Conservation (phyloP, 2,329 filamentous ascomycete genomes). For the Raffaelea ambrosiae region DNA sequence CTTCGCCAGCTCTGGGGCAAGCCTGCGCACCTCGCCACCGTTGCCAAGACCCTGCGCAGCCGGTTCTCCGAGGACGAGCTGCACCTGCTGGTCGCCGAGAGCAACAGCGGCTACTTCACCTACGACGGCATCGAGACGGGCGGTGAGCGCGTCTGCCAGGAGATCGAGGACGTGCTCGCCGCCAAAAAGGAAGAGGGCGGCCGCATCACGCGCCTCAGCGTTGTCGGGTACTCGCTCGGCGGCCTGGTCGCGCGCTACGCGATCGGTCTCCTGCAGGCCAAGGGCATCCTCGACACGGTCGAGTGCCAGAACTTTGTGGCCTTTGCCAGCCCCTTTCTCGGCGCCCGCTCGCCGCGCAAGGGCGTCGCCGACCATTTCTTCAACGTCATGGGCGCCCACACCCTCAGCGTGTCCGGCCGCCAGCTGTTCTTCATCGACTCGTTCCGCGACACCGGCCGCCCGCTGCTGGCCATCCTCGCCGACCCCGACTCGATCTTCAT, state of each 20-base stretch:
- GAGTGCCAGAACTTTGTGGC: constrained; percentile 87
- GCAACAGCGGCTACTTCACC: constrained; percentile 64
- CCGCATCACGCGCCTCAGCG: constrained; percentile 70
- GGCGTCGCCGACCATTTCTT: constrained; percentile 60
- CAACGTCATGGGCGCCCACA: constrained; percentile 78
- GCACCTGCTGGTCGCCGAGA: constrained; percentile 62
- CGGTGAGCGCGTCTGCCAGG: constrained; percentile 57
- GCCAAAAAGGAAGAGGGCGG: constrained; percentile 52
- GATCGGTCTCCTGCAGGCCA: constrained; percentile 72
- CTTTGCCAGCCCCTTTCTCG: constrained; percentile 78
- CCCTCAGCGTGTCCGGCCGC: constrained; percentile 71
- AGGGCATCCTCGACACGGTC: constrained; percentile 69
- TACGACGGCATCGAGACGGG: constrained; percentile 63
- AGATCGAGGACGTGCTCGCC: constrained; percentile 57
- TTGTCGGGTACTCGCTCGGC: constrained; percentile 84
- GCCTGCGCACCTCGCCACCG: constrained; percentile 60
- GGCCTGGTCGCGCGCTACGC: constrained; percentile 82
- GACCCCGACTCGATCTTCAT: constrained; percentile 84
- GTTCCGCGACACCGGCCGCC: constrained; percentile 75
- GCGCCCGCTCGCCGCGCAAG: constrained; percentile 61
- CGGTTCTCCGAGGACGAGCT: constrained; percentile 54
- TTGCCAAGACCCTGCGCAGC: constrained; percentile 57
- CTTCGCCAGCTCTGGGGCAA: constrained; percentile 72
- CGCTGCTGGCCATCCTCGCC: constrained; percentile 71
- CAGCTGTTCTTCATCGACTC: constrained; percentile 83